These are phyloP conservation scores for Yamadazyma diospyri DNA, from an alignment of 1,139 yeast species.

Conservation along the genomic window DNA sequence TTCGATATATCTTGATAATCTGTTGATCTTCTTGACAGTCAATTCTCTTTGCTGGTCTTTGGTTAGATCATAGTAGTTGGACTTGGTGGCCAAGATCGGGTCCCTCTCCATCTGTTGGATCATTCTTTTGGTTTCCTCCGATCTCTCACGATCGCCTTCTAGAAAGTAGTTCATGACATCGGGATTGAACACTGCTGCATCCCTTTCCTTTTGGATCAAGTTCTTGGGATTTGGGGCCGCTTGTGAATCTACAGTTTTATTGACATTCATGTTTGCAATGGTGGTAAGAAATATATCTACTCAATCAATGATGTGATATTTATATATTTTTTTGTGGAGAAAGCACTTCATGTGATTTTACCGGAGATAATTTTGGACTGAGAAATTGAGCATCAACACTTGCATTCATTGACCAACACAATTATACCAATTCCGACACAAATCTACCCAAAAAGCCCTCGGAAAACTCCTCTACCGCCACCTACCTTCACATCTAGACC, in stretches of 20 bases:
- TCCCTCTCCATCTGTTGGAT: slow-evolving; percentile 50
- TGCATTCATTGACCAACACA: too few relatives aligned
- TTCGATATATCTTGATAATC: slow-evolving; percentile 45
- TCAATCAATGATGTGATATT: neutral
- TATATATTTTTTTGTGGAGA: slow-evolving; percentile 2
- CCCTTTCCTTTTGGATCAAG: slow-evolving; percentile 35
- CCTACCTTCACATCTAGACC: too few relatives aligned
- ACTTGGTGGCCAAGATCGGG: slow-evolving; percentile 39
- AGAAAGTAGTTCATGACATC: slow-evolving; percentile 46
- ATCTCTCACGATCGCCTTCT: slow-evolving; percentile 38
- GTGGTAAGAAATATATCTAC: neutral
- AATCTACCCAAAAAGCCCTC: too few relatives aligned
- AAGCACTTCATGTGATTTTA: slow-evolving; percentile 1
- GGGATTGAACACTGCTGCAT: slow-evolving; percentile 33
- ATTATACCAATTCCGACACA: too few relatives aligned
- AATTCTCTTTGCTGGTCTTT: slow-evolving; percentile 41
- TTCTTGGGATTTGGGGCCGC: slow-evolving; percentile 37
- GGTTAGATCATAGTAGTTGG: slow-evolving; percentile 38
- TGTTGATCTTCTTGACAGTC: slow-evolving; percentile 42
- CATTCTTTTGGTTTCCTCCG: slow-evolving; percentile 32
- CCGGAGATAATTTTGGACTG: too few relatives aligned
- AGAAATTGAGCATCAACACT: too few relatives aligned
- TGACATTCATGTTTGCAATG: slow-evolving; percentile 8
- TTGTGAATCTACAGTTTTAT: slow-evolving; percentile 13
- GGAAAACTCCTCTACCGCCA: too few relatives aligned